These are phyloP conservation scores for Cladosporium velox DNA, from an alignment of 2,329 filamentous ascomycete species.

Conservation along the genomic window DNA sequence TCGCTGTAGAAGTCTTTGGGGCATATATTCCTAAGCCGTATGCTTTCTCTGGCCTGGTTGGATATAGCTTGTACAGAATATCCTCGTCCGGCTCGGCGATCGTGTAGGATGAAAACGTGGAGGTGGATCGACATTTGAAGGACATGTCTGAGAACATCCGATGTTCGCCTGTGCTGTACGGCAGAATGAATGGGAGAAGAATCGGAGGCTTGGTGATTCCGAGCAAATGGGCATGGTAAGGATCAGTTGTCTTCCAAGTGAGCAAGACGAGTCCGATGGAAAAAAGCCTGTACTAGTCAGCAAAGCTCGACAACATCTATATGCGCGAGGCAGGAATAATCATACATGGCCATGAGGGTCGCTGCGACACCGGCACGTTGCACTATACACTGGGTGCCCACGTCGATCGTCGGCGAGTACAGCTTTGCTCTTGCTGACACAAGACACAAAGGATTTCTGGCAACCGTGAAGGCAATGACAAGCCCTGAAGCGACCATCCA, in stretches of 20 bases:
- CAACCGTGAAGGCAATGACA: slow-evolving; percentile 31
- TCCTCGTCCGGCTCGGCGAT: slow-evolving; percentile 17
- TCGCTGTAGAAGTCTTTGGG: slow-evolving; percentile 17
- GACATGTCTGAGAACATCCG: slow-evolving; percentile 34
- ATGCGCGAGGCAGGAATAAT: neutral
- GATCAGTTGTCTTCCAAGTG: slow-evolving; percentile 28
- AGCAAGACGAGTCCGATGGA: slow-evolving; percentile 31
- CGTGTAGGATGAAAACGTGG: slow-evolving; percentile 28
- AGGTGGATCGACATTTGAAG: slow-evolving; percentile 36
- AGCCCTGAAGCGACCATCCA: slow-evolving; percentile 33
- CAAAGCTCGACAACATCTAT: neutral
- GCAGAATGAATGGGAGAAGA: slow-evolving; percentile 28
- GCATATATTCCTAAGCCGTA: slow-evolving; percentile 31
- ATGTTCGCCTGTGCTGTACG: slow-evolving; percentile 26
- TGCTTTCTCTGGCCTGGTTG: slow-evolving; percentile 25
- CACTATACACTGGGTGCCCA: slow-evolving; percentile 30
- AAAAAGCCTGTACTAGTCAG: slow-evolving; percentile 24
- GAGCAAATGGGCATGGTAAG: slow-evolving; percentile 31
- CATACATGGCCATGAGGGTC: slow-evolving; percentile 30
- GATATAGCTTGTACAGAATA: slow-evolving; percentile 20
- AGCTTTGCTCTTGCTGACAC: neutral
- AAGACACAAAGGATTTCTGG: slow-evolving; percentile 28
- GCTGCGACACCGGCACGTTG: slow-evolving; percentile 30
- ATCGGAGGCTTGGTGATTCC: slow-evolving; percentile 27
- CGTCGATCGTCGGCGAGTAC: slow-evolving; percentile 21